A percentile compares a stretch with the other conserved stretches of the same genome.
phyloP scores from a whole-genome alignment of 2,329 filamentous ascomycete species.

The Xylariaceae sp. region DNA sequence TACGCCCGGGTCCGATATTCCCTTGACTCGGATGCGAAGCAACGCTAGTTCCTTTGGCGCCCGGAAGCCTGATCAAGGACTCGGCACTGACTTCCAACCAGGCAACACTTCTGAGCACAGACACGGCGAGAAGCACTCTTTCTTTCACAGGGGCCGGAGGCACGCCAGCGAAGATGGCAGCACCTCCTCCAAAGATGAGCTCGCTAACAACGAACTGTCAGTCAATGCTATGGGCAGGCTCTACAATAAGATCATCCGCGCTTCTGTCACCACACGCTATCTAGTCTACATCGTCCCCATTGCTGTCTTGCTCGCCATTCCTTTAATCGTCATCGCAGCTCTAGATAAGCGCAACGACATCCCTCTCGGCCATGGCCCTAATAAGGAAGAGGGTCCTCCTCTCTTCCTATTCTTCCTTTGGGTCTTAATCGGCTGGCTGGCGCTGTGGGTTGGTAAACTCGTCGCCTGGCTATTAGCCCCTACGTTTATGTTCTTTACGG shows the following conservation, averaged over 20 bases:
- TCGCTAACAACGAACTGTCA: slow-evolving; percentile 45
- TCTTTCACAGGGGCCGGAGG: slow-evolving; percentile 46
- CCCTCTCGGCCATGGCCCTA: slow-evolving; percentile 32
- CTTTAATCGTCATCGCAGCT: slow-evolving; percentile 51
- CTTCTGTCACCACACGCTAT: slow-evolving; percentile 60
- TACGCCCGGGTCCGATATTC: slow-evolving; percentile 25
- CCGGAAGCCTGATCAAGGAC: slow-evolving; percentile 40
- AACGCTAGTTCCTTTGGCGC: slow-evolving; percentile 50
- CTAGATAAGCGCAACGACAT: slow-evolving; percentile 38
- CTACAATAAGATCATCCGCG: slow-evolving; percentile 58
- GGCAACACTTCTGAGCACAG: slow-evolving; percentile 30
- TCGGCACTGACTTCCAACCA: slow-evolving; percentile 28
- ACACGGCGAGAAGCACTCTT: slow-evolving; percentile 42
- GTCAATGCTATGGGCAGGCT: slow-evolving; percentile 62
- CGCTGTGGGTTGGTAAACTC: slow-evolving; percentile 62
- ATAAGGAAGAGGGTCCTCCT: slow-evolving; percentile 37
- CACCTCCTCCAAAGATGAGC: slow-evolving; percentile 39
- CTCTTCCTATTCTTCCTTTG: slow-evolving; percentile 61
- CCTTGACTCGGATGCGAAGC: slow-evolving; percentile 44
- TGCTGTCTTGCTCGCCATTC: slow-evolving; percentile 54
- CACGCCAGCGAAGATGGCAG: slow-evolving; percentile 38
- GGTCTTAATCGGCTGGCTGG: slow-evolving; percentile 63
- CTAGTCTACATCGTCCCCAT: slow-evolving; percentile 63
- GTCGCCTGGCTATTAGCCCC: slow-evolving; percentile 55
- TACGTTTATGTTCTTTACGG: slow-evolving; percentile 63